Evolutionary conservation across 2,329 filamentous ascomycete genomes (phyloP), one percentile per base, ranked within the genome.

Genomic region (Colletotrichum musae): DNA sequence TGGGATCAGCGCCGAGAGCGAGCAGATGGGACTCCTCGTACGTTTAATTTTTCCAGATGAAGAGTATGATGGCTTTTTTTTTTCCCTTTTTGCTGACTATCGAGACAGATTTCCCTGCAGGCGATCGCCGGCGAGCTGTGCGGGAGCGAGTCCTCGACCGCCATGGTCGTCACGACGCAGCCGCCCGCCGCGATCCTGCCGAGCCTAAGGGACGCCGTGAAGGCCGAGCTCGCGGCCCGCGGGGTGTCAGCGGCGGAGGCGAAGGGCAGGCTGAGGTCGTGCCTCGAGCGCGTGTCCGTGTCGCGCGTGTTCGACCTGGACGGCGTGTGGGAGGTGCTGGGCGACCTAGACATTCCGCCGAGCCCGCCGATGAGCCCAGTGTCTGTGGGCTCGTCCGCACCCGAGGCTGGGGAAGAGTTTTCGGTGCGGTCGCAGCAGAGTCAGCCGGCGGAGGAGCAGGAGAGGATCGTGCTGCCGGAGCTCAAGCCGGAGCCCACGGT

Each of bases 251-350:
- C 70, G n/a, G 57, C 62, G 4, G 72, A 72, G 6, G 56, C 71
- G 2, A 74, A 69, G 56, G 61, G 36, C 7, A 75, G 74, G 39
- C 73, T 82, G 32, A 80, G 75, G 59, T 72, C 74, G 3, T 82
- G 80, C 65, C 77, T 91, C 4, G 84, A 86, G 53, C 80, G 80
- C 53, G 84, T 90, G 4, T 82, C 84, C 39, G 80, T 91, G 32
- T 86, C 87, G 26, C 81, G 86, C 26, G 83, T 91, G 1, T 91
- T 91, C 72, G 88, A 90, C 68, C 72, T 89, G 12, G 83, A 89
- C 53, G 89, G 89, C 0, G 72, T 91, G 18, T 85, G 82, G 82
- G 87, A 91, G 74, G 87, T 87, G 1, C 73, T 91, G 41, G 77
- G 75, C 2, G 89, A 91, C 72, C 72, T 89, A 43, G 81, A 84